A percentile compares a stretch with the other conserved stretches of the same genome.
Conservation (phyloP, 2,329 filamentous ascomycete species). For the Fusarium nematophilum region DNA sequence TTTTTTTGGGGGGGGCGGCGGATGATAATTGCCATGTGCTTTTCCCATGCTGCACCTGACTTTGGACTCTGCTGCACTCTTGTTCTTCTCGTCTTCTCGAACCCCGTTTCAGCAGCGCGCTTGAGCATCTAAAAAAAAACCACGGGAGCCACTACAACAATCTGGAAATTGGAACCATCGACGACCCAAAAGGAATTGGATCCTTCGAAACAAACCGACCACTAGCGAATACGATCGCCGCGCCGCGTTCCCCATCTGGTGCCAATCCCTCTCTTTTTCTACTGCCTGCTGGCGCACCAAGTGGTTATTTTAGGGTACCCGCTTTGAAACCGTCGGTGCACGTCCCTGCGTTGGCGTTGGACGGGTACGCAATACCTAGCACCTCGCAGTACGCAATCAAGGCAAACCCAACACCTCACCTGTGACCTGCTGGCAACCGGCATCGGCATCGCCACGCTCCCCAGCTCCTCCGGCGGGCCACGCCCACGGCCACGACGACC, state of each 20-base stretch:
- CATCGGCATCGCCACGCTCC: slow-evolving; percentile 40
- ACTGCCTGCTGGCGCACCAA: background rate
- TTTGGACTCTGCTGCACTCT: slow-evolving; percentile 19
- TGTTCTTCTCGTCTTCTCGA: slow-evolving; percentile 12
- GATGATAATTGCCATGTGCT: slow-evolving; percentile 20
- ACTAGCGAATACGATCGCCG: slow-evolving; percentile 43
- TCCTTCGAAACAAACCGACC: slow-evolving; percentile 17
- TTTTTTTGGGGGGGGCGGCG: background rate
- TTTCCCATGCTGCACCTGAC: slow-evolving; percentile 16
- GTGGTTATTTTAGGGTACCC: slow-evolving; percentile 40
- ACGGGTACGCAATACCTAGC: slow-evolving; percentile 28
- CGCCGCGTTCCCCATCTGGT: slow-evolving; percentile 27
- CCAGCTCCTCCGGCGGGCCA: slow-evolving; percentile 34
- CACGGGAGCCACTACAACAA: background rate
- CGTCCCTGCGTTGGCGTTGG: slow-evolving; percentile 35
- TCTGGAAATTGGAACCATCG: slow-evolving; percentile 4
- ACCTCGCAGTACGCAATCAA: slow-evolving; percentile 25
- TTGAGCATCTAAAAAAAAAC: slow-evolving; percentile 1
- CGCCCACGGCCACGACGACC: slow-evolving; percentile 43
- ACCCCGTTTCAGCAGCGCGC: background rate
- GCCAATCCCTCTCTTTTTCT: slow-evolving; percentile 23
- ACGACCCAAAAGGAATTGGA: slow-evolving; percentile 18
- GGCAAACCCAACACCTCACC: slow-evolving; percentile 7
- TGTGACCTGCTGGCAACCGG: slow-evolving; percentile 21
- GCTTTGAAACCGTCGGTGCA: slow-evolving; percentile 36